These are phyloP conservation scores for Chromera velia DNA, from an alignment of 73 alveolate species.

Conservation along the genomic window DNA sequence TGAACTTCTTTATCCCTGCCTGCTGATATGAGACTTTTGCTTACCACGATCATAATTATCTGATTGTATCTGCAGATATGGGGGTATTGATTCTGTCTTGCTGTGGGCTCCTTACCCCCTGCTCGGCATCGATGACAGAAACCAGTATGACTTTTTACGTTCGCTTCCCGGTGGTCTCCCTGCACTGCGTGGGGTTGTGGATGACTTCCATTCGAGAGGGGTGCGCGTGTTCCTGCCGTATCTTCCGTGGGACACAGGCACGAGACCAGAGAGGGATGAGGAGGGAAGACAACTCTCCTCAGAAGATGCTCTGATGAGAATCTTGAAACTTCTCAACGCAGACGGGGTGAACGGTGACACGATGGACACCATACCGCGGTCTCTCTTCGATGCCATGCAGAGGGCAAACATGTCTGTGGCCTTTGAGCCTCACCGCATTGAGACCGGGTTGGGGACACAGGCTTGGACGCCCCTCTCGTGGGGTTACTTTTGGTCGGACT, in stretches of 20 bases:
- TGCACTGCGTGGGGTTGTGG: neutral
- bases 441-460: too few species aligned
- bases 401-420: too few species aligned
- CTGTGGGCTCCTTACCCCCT: constrained; percentile 32
- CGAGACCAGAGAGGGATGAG: neutral
- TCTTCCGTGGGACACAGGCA: neutral
- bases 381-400: too few species aligned
- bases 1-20: too few species aligned
- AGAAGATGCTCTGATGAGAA: too few species aligned
- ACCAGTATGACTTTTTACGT: constrained; percentile 30
- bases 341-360: constrained; percentile 44
- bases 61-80: constrained; percentile 3
- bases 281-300: too few species aligned
- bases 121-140: constrained; percentile 10
- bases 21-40: too few species aligned
- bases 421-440: too few species aligned
- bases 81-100: constrained; percentile 34
- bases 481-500: too few species aligned
- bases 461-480: constrained; percentile 39
- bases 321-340: too few species aligned
- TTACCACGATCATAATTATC: too few species aligned
- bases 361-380: constrained; percentile 22
- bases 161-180: neutral
- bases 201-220: neutral
- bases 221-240: neutral